Evolutionary conservation across 306 rosid genomes (phyloP).

Genomic region (Dryas octopetala): DNA sequence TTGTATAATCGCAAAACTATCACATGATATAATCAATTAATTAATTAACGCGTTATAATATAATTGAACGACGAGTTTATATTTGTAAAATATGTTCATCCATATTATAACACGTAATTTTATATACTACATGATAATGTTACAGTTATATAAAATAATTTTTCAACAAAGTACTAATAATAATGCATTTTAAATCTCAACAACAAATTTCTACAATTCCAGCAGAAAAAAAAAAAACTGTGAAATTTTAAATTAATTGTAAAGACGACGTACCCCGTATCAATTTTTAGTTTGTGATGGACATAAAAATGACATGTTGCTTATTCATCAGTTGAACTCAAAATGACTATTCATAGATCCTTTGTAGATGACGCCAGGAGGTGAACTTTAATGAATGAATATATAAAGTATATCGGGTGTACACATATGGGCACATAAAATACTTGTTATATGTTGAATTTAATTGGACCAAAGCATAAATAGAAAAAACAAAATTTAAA

Average conservation of each 20-base stretch:
- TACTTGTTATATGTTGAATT: background rate
- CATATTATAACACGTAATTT: too few species aligned
- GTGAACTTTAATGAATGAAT: constrained; percentile 1
- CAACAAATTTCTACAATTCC: background rate
- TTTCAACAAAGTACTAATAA: too few species aligned
- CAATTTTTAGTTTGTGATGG: background rate
- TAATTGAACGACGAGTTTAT: too few species aligned
- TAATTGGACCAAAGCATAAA: background rate
- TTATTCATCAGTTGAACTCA: background rate
- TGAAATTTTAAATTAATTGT: background rate
- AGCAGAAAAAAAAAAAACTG: background rate
- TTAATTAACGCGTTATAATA: too few species aligned
- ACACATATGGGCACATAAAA: background rate
- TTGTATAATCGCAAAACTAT: too few species aligned
- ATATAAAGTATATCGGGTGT: background rate
- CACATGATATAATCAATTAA: too few species aligned
- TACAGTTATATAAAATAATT: too few species aligned
- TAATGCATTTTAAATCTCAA: too few species aligned
- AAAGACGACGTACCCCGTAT: background rate
- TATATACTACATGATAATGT: too few species aligned
- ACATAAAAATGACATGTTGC: background rate
- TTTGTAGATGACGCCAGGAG: background rate
- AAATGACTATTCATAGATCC: background rate
- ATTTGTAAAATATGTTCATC: too few species aligned
- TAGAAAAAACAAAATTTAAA: background rate